A percentile compares a stretch with the other conserved stretches of the same genome.
These are phyloP conservation scores for Ceratocystis harringtonii DNA, from an alignment of 2,329 filamentous ascomycete genomes.

Conservation along the genomic window DNA sequence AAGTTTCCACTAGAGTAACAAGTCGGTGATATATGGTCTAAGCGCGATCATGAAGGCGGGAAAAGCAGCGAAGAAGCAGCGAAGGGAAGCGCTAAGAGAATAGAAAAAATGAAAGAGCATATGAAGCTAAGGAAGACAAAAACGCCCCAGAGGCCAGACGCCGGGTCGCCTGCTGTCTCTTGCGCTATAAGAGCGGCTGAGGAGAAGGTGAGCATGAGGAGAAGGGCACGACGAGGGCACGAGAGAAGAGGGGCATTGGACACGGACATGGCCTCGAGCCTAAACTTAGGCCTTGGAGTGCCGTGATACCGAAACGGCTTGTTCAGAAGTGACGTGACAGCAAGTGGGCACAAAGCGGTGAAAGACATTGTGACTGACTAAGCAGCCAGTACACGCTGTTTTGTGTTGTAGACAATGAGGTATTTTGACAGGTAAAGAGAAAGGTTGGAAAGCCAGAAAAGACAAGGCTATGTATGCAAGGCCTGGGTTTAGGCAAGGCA, in stretches of 20 bases:
- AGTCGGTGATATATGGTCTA: not conserved
- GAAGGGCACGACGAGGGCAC: too few species aligned
- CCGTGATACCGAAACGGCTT: not conserved
- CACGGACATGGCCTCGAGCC: not conserved
- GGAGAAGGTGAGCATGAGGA: not conserved
- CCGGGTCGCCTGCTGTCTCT: not conserved
- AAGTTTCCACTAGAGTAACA: not conserved
- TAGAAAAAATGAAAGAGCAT: not conserved
- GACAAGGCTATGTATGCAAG: not conserved
- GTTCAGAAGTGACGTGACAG: slow-evolving; percentile 4
- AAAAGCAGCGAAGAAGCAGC: slow-evolving; percentile 2
- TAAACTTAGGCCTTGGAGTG: not conserved
- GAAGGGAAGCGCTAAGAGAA: not conserved
- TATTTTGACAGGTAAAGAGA: not conserved
- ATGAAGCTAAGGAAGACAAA: not conserved
- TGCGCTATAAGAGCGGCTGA: not conserved
- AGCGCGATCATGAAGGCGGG: not conserved
- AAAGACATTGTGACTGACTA: not conserved
- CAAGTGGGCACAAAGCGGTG: not conserved
- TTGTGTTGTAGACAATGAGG: not conserved
- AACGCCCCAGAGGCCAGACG: not conserved
- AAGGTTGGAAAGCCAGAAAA: not conserved
- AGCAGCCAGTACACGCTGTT: not conserved
- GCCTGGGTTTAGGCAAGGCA: too few species aligned
- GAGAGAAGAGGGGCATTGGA: not conserved